phyloP scores from a whole-genome alignment of 257 asterid species.

The Jaltomata sinuosa region DNA sequence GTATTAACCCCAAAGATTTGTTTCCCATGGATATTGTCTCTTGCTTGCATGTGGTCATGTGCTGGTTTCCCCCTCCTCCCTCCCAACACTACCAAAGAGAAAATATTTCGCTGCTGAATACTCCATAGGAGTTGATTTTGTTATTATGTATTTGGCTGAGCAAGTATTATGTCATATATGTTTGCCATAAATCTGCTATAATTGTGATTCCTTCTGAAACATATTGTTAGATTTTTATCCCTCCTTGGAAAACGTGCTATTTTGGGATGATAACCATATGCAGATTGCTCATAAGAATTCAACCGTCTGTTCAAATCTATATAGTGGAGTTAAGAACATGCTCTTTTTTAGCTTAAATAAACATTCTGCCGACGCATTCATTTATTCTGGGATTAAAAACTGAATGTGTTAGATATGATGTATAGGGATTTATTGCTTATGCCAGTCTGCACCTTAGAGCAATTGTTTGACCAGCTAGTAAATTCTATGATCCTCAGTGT shows the following conservation, averaged over 20 bases:
- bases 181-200: not conserved
- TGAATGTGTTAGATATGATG: not conserved
- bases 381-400: not conserved
- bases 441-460: not conserved
- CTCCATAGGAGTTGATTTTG: not conserved
- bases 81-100: not conserved
- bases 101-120: not conserved
- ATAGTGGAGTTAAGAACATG: not conserved
- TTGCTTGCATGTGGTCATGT: not conserved
- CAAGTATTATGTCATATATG: not conserved
- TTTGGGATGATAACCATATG: not conserved
- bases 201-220: not conserved
- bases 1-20: not conserved
- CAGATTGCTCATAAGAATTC: not conserved
- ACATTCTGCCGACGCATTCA: not conserved
- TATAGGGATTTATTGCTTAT: not conserved
- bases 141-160: not conserved
- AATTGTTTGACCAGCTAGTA: not conserved
- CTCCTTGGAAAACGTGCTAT: not conserved
- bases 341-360: not conserved
- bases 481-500: not conserved
- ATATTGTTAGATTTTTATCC: not conserved
- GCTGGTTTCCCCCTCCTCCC: not conserved
- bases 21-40: not conserved
- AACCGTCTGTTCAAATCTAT: not conserved